Conservation (phyloP, 306 rosid species). For the Bauhinia variegata region DNA sequence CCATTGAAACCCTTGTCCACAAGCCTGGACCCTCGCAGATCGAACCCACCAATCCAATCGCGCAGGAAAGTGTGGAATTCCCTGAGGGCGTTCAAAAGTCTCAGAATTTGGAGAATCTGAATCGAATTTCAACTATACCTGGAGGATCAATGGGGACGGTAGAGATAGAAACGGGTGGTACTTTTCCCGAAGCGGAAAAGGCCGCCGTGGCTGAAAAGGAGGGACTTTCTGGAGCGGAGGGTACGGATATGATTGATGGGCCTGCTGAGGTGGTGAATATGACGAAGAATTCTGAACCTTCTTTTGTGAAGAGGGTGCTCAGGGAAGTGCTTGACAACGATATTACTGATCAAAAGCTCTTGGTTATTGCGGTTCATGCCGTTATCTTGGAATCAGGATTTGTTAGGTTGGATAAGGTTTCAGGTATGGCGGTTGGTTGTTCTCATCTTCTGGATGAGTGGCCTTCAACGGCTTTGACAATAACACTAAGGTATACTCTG, state of each 20-base stretch:
- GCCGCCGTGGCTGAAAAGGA: constrained; percentile 13
- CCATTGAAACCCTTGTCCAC: constrained; percentile 37
- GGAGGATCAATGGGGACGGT: background rate
- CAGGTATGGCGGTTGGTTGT: constrained; percentile 36
- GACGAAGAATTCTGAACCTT: constrained; percentile 43
- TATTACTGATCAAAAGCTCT: constrained; percentile 43
- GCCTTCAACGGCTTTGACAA: constrained; percentile 46
- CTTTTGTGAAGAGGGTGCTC: constrained; percentile 56
- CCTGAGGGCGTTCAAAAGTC: background rate
- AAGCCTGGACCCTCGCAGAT: constrained; percentile 9
- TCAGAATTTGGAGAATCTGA: background rate
- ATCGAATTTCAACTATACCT: background rate
- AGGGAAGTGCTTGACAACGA: constrained; percentile 49
- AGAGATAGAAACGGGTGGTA: background rate
- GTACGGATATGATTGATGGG: constrained; percentile 45
- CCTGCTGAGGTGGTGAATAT: constrained; percentile 33
- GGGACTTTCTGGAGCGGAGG: constrained; percentile 18
- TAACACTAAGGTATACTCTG: constrained; percentile 60
- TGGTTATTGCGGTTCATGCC: constrained; percentile 63
- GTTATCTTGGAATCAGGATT: constrained; percentile 79
- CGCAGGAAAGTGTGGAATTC: constrained; percentile 1
- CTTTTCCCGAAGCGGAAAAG: constrained; percentile 14
- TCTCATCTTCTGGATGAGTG: constrained; percentile 43
- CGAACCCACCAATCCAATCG: background rate
- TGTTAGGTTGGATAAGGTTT: constrained; percentile 45